Conservation (phyloP, 116 monocot species). For the Posidonia oceanica region DNA sequence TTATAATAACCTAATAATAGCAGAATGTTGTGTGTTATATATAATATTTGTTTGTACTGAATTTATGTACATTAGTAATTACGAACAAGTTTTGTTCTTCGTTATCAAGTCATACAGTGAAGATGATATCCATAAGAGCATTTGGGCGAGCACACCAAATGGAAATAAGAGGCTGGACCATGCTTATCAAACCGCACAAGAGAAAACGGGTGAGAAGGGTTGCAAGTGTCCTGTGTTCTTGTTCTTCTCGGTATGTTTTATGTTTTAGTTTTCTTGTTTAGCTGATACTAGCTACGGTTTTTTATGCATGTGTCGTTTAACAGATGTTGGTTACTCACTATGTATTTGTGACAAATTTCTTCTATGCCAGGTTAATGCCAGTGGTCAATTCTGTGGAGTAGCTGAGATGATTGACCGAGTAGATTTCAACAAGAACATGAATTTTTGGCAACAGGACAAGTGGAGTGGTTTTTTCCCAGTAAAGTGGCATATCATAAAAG, state of each 20-base stretch:
- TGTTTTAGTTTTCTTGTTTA: not conserved
- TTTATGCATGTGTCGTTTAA: not conserved
- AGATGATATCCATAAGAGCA: conserved; percentile 88
- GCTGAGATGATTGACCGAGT: conserved; percentile 76
- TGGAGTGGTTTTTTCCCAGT: conserved; percentile 85
- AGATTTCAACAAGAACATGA: conserved; percentile 69
- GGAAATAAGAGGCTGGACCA: conserved; percentile 68
- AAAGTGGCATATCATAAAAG: conserved; percentile 83
- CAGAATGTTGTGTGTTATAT: too few species aligned
- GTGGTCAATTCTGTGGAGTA: conserved; percentile 82
- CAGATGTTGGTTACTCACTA: not conserved
- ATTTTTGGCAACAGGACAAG: conserved; percentile 93
- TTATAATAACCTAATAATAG: too few species aligned
- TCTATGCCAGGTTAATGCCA: conserved; percentile 62
- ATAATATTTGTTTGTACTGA: too few species aligned
- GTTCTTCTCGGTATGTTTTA: conserved; percentile 74
- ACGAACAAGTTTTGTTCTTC: conserved; percentile 63
- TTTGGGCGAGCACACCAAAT: conserved; percentile 86
- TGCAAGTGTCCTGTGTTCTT: conserved; percentile 64
- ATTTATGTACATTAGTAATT: too few species aligned
- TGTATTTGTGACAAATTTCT: not conserved
- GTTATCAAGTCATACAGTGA: conserved; percentile 91
- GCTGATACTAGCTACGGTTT: not conserved
- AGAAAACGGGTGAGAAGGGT: conserved; percentile 42
- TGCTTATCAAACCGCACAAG: conserved; percentile 59